These are phyloP conservation scores for Verticillium dahliae DNA, from an alignment of 2,329 filamentous ascomycete genomes.

Conservation along the genomic window DNA sequence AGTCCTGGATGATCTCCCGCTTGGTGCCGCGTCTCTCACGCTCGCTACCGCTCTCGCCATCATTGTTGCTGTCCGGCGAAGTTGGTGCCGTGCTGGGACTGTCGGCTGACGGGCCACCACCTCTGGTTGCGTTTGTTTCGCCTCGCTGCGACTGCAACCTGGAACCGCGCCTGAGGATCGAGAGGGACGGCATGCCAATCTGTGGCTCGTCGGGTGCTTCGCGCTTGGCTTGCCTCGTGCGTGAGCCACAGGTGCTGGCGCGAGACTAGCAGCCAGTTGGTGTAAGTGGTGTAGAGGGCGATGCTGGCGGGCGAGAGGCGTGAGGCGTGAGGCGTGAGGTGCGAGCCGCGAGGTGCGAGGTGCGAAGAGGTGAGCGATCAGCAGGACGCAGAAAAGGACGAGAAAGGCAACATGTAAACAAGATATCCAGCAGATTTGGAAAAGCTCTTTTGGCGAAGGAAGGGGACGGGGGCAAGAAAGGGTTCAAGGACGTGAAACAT, in stretches of 20 bases:
- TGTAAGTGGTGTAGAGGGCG: not conserved
- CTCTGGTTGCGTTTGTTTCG: not conserved
- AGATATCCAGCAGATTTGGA: not conserved
- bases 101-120: not conserved
- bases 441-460: not conserved
- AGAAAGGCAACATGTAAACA: not conserved
- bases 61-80: not conserved
- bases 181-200: conserved; percentile 23
- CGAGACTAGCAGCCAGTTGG: not conserved
- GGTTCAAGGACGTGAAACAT: not conserved
- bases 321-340: not conserved
- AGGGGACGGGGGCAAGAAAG: not conserved
- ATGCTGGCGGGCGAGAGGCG: not conserved
- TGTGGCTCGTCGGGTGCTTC: not conserved
- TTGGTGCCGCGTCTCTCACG: not conserved
- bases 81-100: not conserved
- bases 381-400: not conserved
- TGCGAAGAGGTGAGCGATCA: not conserved
- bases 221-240: not conserved
- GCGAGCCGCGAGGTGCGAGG: not conserved
- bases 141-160: conserved; percentile 13
- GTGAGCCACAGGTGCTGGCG: not conserved
- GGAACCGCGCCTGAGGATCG: conserved; percentile 18
- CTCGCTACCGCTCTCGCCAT: conserved; percentile 1
- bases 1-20: not conserved